Evolutionary conservation across 495 filamentous ascomycete genomes (phyloP).

Genomic region (Aspergillus kassunensis): DNA sequence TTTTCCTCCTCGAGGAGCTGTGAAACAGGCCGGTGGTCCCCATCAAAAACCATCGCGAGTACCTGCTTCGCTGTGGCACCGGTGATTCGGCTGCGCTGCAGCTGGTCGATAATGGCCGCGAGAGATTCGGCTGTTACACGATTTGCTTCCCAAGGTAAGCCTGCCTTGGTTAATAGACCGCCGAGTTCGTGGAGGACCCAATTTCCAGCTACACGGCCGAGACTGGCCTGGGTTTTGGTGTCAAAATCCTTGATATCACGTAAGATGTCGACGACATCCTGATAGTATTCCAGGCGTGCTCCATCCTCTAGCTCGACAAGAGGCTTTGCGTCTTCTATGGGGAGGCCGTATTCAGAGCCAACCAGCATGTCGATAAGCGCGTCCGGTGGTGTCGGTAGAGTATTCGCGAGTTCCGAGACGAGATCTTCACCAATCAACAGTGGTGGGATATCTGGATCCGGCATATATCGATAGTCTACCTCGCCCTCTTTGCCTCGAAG

Average conservation of each 20-base stretch:
- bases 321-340: constrained; percentile 82
- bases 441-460: constrained; percentile 85
- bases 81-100: constrained; percentile 66
- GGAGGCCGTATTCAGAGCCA: constrained; percentile 54
- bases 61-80: constrained; percentile 71
- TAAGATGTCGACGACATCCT: constrained; percentile 62
- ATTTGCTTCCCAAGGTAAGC: constrained; percentile 49
- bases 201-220: constrained; percentile 49
- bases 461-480: constrained; percentile 98
- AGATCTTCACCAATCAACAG: constrained; percentile 71
- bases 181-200: constrained; percentile 90
- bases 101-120: constrained; percentile 60
- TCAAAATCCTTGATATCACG: constrained; percentile 35
- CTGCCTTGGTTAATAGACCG: constrained; percentile 57
- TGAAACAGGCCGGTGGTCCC: constrained; percentile 48
- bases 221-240: constrained; percentile 19
- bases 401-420: constrained; percentile 53
- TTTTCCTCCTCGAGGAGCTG: constrained; percentile 62
- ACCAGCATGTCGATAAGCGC: constrained; percentile 57
- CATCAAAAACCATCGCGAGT: constrained; percentile 56
- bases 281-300: constrained; percentile 76
- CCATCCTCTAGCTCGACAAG: constrained; percentile 75
- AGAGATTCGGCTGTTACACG: constrained; percentile 58
- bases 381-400: constrained; percentile 68
- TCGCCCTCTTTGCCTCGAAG: constrained; percentile 93